Percentiles rank a stretch among this genome's conserved stretches.
phyloP scores from a whole-genome alignment of 441 rosid genomes.

The Erodium moschatum region DNA sequence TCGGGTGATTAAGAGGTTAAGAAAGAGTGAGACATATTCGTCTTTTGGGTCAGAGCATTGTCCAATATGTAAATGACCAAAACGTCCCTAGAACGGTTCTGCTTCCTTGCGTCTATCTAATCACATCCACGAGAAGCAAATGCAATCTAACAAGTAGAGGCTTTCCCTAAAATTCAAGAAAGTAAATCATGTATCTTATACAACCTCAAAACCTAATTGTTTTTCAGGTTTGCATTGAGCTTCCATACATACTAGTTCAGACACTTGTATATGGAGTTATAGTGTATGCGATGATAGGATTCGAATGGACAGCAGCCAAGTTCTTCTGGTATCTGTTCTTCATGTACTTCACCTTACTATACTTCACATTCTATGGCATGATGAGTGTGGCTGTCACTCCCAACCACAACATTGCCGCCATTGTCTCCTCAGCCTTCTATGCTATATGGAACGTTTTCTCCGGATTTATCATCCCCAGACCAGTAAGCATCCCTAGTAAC shows the following conservation, averaged over 20 bases:
- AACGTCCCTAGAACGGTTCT: too few species aligned
- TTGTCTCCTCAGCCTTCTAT: not conserved
- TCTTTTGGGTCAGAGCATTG: too few species aligned
- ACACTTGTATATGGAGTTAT: slow-evolving; percentile 1
- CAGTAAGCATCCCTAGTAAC: not conserved
- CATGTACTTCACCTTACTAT: slow-evolving; percentile 9
- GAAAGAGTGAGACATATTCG: too few species aligned
- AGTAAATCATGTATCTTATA: too few species aligned
- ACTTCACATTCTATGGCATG: slow-evolving; percentile 10
- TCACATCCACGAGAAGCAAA: too few species aligned
- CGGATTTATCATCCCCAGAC: not conserved
- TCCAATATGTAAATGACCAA: too few species aligned
- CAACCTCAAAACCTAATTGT: not conserved
- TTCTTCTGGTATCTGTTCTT: slow-evolving; percentile 4
- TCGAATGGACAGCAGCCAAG: slow-evolving; percentile 1
- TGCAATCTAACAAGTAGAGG: too few species aligned
- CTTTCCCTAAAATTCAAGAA: too few species aligned
- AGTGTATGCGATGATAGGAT: not conserved
- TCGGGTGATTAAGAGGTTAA: too few species aligned
- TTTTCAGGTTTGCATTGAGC: slow-evolving; percentile 7
- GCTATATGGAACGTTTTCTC: not conserved
- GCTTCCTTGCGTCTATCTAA: too few species aligned
- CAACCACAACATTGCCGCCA: slow-evolving; percentile 8
- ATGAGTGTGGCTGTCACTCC: slow-evolving; percentile 6
- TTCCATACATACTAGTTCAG: not conserved